These are phyloP conservation scores for Chimonanthus salicifolius DNA, from an alignment of 164 flowering plant genomes.

Conservation along the genomic window DNA sequence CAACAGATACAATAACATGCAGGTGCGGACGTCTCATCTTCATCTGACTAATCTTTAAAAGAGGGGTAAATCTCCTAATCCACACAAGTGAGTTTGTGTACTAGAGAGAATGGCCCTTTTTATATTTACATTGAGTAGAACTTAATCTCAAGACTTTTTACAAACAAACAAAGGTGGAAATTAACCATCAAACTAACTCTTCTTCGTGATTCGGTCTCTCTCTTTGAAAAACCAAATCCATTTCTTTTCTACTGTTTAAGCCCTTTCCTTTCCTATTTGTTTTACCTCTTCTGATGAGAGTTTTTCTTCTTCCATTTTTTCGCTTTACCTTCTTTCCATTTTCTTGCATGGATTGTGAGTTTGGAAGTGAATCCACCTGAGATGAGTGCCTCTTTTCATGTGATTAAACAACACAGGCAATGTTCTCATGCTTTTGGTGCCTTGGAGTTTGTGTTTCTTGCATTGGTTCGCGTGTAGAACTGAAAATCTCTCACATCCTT, in stretches of 20 bases:
- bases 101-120: no score
- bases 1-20: conserved; percentile 93
- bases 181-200: not conserved
- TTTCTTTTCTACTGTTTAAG: conserved; percentile 11
- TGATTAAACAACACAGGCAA: conserved; percentile 66
- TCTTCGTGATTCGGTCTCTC: not conserved
- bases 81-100: no score
- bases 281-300: not conserved
- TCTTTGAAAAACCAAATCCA: not conserved
- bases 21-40: not conserved
- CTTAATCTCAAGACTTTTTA: no score
- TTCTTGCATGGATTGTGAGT: conserved; percentile 27
- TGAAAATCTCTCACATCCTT: not conserved
- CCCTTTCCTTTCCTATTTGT: conserved; percentile 14
- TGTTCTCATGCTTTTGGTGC: conserved; percentile 56
- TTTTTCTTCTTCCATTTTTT: not conserved
- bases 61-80: no score
- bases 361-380: conserved; percentile 24
- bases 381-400: conserved; percentile 34
- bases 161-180: not conserved
- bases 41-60: no score
- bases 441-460: conserved; percentile 28
- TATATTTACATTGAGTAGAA: no score
- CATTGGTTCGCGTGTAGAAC: conserved; percentile 14
- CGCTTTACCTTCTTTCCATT: not conserved